Conservation (phyloP, 2,329 filamentous ascomycete species). For the Ceratocystiopsis sp. region DNA sequence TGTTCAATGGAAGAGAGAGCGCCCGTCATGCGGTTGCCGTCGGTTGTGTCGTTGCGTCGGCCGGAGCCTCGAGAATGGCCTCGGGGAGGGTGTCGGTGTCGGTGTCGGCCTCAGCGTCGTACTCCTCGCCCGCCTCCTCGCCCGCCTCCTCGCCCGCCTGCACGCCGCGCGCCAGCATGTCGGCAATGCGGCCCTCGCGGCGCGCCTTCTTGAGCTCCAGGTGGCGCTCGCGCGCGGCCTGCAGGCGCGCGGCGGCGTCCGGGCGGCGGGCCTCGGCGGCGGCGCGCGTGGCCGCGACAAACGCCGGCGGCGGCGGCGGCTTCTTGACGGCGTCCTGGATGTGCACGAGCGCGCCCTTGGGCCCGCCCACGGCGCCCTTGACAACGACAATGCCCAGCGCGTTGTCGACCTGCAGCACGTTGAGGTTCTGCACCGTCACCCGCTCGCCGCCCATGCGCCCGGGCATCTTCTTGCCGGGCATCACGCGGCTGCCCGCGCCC, state of each 20-base stretch:
- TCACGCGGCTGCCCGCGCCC: conserved; percentile 78
- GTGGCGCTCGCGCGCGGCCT: conserved; percentile 32
- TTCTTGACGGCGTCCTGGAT: conserved; percentile 88
- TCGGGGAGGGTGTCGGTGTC: neutral
- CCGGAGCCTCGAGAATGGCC: neutral
- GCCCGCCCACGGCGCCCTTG: conserved; percentile 71
- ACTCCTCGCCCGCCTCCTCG: neutral
- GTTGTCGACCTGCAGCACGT: conserved; percentile 73
- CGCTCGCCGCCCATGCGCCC: conserved; percentile 85
- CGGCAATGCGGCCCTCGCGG: conserved; percentile 23
- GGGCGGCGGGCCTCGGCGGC: conserved; percentile 29
- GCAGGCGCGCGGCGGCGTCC: conserved; percentile 26
- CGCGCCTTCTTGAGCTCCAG: conserved; percentile 35
- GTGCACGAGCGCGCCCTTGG: conserved; percentile 70
- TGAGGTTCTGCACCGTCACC: conserved; percentile 81
- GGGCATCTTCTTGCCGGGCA: conserved; percentile 96
- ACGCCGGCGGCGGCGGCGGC: conserved; percentile 32
- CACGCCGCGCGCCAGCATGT: conserved; percentile 12
- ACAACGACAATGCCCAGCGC: conserved; percentile 79
- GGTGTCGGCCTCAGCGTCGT: neutral
- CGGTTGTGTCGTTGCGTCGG: neutral
- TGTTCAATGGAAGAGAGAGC: too few relatives aligned
- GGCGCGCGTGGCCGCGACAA: conserved; percentile 28
- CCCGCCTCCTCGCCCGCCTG: conserved; percentile 1
- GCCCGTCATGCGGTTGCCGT: too few relatives aligned